phyloP scores from a whole-genome alignment of 208 protist genomes.

The Sergeia podlipaevii region DNA sequence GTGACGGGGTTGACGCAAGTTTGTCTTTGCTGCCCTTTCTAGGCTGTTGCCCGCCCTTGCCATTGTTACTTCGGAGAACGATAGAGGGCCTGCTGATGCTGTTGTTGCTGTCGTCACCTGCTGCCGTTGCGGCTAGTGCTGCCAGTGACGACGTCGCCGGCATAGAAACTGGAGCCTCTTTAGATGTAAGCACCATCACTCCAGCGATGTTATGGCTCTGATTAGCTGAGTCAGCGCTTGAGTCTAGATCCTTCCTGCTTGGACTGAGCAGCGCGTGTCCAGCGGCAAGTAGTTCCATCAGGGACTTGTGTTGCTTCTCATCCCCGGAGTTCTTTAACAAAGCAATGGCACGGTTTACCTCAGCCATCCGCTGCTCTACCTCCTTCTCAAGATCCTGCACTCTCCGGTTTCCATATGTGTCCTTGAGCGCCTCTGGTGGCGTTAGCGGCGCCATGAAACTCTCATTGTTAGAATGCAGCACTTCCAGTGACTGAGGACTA shows the following conservation, averaged over 20 bases:
- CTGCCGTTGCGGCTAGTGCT: too few relatives aligned
- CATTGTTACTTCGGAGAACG: too few relatives aligned
- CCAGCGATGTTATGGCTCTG: neutral
- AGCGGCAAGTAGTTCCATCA: conserved; percentile 8
- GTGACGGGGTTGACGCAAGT: too few relatives aligned
- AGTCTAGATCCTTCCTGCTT: too few relatives aligned
- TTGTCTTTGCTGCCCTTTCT: too few relatives aligned
- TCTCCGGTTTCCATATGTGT: conserved; percentile 51
- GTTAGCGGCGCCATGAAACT: conserved; percentile 9
- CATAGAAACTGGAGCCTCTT: neutral
- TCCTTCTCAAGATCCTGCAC: conserved; percentile 70
- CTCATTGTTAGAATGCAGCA: neutral
- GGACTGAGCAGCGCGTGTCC: conserved; percentile 7
- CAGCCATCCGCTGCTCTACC: conserved; percentile 81
- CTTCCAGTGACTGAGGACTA: neutral
- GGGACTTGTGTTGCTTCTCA: conserved; percentile 9
- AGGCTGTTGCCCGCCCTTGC: too few relatives aligned
- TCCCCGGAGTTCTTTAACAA: conserved; percentile 31
- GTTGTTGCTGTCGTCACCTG: too few relatives aligned
- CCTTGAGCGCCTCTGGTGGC: conserved; percentile 24
- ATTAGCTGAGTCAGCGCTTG: too few relatives aligned
- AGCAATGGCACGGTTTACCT: conserved; percentile 77
- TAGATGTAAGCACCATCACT: neutral
- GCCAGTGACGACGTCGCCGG: too few relatives aligned
- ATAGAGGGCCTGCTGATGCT: too few relatives aligned